Base-by-base conservation (phyloP, 306 rosid species). In the Prunus persica region DNA sequence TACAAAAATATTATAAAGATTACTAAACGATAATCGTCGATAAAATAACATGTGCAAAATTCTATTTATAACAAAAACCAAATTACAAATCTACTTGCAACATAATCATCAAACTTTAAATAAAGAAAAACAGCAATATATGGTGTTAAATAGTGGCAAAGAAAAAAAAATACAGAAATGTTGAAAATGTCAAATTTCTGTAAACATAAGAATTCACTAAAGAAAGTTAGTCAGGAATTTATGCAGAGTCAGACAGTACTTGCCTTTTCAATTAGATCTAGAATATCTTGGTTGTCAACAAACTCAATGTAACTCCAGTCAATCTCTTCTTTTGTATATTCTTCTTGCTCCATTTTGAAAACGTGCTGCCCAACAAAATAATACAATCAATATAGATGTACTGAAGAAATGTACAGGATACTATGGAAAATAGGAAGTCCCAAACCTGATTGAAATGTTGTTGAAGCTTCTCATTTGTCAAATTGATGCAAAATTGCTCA, bases 321-420 rank as follows among this genome's bases (percentile, higher is more conserved):
- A 83, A 96, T 96, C 86, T 93, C 98, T 84, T 96, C 99, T 74
- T 93, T 96, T 76, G 95, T 88, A 85, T 96, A 96, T 82, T 96
- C 99, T 86, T 96, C 99, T 93, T 96, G 99, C 89, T 96, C 99
- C 99, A 96, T 96, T 86, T 96, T 96, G 87, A 96, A 96, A 76
- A 96, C 99, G 41, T 96, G 99, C 99, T 96, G 99, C 85, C 76
- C 57, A 52, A 74, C 30, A 25, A 55, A 20, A 51, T 8, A 50
- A 79, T 13, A 51, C 11, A 77, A 67, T 9, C 22, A 49, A 60
- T 60, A 57, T 70, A 67, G 58, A 76, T 78, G 47, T 69, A 74
- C 32, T 41, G 51, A 79, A 67, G 69, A 81, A 52, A 78, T 52
- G 32, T 72, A 43, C 69, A 75, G 63, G 58, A 80, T 28, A 67